A percentile compares a stretch with the other conserved stretches of the same genome.
Evolutionary conservation across 768 basidiomycete species (phyloP).

Genomic region (Termitomyces heimii): DNA sequence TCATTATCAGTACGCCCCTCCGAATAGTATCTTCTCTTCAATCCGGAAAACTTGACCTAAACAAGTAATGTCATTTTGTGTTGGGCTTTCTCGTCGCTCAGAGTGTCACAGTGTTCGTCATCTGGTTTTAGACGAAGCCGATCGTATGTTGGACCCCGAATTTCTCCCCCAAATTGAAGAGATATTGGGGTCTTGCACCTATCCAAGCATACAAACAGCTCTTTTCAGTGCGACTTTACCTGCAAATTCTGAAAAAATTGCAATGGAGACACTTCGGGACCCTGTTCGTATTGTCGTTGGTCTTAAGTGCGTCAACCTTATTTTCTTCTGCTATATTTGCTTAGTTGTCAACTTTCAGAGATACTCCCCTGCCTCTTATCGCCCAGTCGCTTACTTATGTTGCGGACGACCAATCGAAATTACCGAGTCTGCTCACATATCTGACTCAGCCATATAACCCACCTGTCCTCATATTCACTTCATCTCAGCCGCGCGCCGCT

Average conservation of each 20-base stretch:
- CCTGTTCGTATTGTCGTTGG: constrained; percentile 96
- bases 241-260: constrained; percentile 79
- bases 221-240: constrained; percentile 96
- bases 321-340: not conserved
- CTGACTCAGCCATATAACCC: constrained; percentile 82
- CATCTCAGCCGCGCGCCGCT: constrained; percentile 79
- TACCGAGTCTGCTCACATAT: constrained; percentile 80
- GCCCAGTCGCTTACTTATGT: constrained; percentile 86
- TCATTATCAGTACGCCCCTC: constrained; percentile 90
- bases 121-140: constrained; percentile 86
- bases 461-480: constrained; percentile 88
- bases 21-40: constrained; percentile 80
- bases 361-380: constrained; percentile 91
- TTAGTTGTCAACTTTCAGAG: constrained; percentile 40
- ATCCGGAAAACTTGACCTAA: constrained; percentile 55
- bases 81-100: not conserved
- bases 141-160: constrained; percentile 84
- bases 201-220: constrained; percentile 69
- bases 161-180: constrained; percentile 89
- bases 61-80: constrained; percentile 53
- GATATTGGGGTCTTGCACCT: constrained; percentile 72
- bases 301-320: constrained; percentile 62
- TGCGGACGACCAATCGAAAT: constrained; percentile 90
- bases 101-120: constrained; percentile 62
- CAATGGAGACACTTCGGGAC: constrained; percentile 77